Evolutionary conservation across 257 asterid species (phyloP).

Genomic region (Leptodermis oblonga): DNA sequence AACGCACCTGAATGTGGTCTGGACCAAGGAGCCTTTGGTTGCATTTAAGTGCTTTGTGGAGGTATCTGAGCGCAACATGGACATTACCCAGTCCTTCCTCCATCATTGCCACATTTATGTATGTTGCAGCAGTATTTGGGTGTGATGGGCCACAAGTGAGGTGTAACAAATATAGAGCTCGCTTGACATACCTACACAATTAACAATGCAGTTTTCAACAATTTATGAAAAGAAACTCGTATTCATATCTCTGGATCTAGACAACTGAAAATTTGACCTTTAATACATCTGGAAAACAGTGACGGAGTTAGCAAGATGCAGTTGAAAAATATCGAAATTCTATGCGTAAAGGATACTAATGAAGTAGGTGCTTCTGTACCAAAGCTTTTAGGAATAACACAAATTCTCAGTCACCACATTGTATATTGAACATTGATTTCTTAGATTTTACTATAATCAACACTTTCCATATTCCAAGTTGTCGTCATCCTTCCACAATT

Average conservation of each 20-base stretch:
- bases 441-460: neutral
- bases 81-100: conserved; percentile 96
- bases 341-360: neutral
- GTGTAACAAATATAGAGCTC: conserved; percentile 80
- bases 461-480: neutral
- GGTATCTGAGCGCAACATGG: conserved; percentile 89
- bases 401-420: neutral
- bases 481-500: neutral
- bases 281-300: neutral
- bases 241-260: neutral
- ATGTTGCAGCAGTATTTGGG: conserved; percentile 96
- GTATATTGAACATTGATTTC: neutral
- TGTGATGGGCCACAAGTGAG: conserved; percentile 96
- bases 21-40: conserved; percentile 96
- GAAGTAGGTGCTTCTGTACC: neutral
- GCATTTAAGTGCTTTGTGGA: conserved; percentile 92
- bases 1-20: conserved; percentile 83
- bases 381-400: neutral
- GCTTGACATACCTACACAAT: conserved; percentile 65
- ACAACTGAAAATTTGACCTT: neutral
- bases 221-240: neutral
- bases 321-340: neutral
- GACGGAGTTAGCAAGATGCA: neutral
- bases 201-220: conserved; percentile 14
- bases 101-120: conserved; percentile 96